Conservation (phyloP, 2,329 filamentous ascomycete species). For the Fusarium succisae region DNA sequence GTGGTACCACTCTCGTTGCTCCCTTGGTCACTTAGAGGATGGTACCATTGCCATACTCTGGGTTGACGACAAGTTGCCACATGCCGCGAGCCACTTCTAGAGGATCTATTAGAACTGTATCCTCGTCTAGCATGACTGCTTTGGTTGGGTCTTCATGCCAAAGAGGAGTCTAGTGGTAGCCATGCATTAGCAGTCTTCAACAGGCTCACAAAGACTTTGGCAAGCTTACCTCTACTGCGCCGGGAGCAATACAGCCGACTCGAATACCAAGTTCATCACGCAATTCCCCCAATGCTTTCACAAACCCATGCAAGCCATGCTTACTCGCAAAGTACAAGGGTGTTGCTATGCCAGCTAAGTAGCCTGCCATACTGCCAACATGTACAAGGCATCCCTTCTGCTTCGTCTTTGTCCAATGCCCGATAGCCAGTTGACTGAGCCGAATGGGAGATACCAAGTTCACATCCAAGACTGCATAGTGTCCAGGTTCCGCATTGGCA, state of each 20-base stretch:
- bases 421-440: conserved; percentile 50
- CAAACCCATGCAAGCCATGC: conserved; percentile 50
- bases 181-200: background rate
- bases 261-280: conserved; percentile 40
- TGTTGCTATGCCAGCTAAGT: conserved; percentile 42
- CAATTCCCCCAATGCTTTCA: conserved; percentile 44
- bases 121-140: conserved; percentile 37
- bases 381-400: conserved; percentile 45
- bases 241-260: conserved; percentile 46
- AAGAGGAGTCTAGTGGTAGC: conserved; percentile 43
- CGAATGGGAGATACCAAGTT: conserved; percentile 52
- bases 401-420: conserved; percentile 48
- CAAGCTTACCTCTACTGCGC: conserved; percentile 44
- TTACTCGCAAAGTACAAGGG: conserved; percentile 52
- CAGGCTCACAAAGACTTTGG: background rate
- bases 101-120: conserved; percentile 44
- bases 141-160: conserved; percentile 48
- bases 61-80: conserved; percentile 40
- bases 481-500: conserved; percentile 44
- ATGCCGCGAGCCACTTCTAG: conserved; percentile 47
- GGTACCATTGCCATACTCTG: conserved; percentile 45
- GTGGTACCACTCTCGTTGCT: conserved; percentile 42
- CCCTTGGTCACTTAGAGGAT: conserved; percentile 45
- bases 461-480: conserved; percentile 49
- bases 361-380: conserved; percentile 49